These are phyloP conservation scores for Hanseniaspora lindneri DNA, from an alignment of 805 yeast genomes.

Conservation along the genomic window DNA sequence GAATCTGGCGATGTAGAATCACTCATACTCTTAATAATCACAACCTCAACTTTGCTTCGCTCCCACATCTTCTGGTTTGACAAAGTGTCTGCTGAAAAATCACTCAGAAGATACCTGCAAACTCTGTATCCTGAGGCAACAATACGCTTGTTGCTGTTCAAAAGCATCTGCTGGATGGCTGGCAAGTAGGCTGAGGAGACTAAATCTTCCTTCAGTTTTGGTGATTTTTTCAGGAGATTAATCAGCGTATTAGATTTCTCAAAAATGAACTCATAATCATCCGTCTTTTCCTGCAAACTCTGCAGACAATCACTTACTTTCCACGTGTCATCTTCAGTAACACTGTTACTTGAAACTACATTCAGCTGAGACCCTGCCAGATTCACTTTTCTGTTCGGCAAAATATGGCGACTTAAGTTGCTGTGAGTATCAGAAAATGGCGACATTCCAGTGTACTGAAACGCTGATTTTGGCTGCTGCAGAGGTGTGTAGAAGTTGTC, in stretches of 20 bases:
- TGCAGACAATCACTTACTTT: conserved; percentile 29
- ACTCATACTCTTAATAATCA: conserved; percentile 52
- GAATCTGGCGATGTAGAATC: conserved; percentile 35
- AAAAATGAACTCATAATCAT: conserved; percentile 27
- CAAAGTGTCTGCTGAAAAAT: conserved; percentile 21
- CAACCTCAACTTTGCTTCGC: conserved; percentile 46
- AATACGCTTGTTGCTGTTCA: conserved; percentile 47
- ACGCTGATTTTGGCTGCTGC: conserved; percentile 4
- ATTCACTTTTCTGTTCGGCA: background rate
- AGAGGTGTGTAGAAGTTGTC: conserved; percentile 4
- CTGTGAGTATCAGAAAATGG: too few relatives aligned
- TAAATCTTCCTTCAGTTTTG: conserved; percentile 53
- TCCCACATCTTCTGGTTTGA: conserved; percentile 45
- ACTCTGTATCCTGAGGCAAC: conserved; percentile 68
- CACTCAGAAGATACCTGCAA: conserved; percentile 50
- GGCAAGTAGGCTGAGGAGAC: conserved; percentile 45
- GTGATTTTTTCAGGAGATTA: conserved; percentile 41
- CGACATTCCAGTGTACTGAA: conserved; percentile 5
- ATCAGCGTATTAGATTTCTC: conserved; percentile 57
- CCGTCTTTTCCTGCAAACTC: conserved; percentile 25
- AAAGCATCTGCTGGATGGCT: conserved; percentile 48
- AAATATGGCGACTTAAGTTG: too few relatives aligned
- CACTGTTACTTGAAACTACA: background rate
- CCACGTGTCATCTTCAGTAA: conserved; percentile 26
- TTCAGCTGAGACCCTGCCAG: background rate